Evolutionary conservation across 2,329 filamentous ascomycete species (phyloP), one percentile per base, ranked within the genome.

Genomic region (Clarireedia paspali): DNA sequence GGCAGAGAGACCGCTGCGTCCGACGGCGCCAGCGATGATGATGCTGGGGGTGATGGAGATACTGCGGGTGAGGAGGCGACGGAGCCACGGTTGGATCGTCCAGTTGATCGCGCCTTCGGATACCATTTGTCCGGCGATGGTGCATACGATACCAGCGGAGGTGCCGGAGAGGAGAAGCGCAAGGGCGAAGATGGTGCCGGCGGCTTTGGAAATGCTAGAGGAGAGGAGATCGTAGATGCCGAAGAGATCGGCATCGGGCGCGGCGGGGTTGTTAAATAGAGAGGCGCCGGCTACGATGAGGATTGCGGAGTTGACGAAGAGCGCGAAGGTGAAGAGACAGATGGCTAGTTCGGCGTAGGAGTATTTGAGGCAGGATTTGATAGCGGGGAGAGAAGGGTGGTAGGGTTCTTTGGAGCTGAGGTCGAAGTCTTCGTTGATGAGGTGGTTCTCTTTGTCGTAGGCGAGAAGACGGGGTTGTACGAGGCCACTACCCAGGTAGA

Each of bases 81-180:
- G 84, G 9, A 91, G 66, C 90, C 90, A 95, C 0, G 90, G 90
- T 59, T 77, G 77, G 34, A 91, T 71, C 5, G 73, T 82, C 87
- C 89, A 91, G 47, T 83, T 82, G 46, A 95, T 70, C 59, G 90
- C 88, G 6, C 90, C 90, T 69, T 95, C 90, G 60, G 83, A 85
- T 23, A 95, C 86, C 84, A 95, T 94, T 70, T 95, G 90, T 0
- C 90, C 90, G 0, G 90, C 82, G 63, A 95, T 94, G 1, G 91
- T 95, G 73, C 90, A 95, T 2, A 95, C 86, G 38, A 95, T 89
- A 5, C 90, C 90, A 0, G 90, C 90, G 0, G 85, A 89, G 12
- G 89, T 80, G 7, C 90, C 90, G 0, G 87, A 91, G 0, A 95
- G 80, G 0, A 95, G 78, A 1, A 95, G 74, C 0, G 90, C 89